Evolutionary conservation across 768 basidiomycete genomes (phyloP), one percentile per base, ranked within the genome.

Genomic region (Pseudohyphozyma bogoriensis): DNA sequence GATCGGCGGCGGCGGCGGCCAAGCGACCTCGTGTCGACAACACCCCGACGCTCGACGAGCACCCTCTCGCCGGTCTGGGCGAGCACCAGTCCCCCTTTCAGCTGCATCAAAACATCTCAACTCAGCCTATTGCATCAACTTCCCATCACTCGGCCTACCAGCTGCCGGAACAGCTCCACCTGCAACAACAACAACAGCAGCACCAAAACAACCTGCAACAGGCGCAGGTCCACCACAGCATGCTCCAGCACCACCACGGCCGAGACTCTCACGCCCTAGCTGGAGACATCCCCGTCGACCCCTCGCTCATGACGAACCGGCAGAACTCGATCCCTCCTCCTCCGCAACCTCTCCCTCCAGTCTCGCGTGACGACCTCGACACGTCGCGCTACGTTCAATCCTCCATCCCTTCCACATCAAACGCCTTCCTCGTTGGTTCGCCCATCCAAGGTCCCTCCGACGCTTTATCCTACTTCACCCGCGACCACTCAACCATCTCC

Each of bases 201-300:
- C 37, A 37, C 37, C 37, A 37, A 37, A 37, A 10, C 11, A 10
- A 37, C 37, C 37, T 37, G 11, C 45, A n/a, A 13, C 45, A 46
- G 45, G 24, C 20, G 22, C 22, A 9, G 13, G 22, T 46, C 45
- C 45, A 11, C 45, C 28, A n/a, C 45, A 22, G 10, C 4, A 12
- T 12, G 12, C 42, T n/a, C n/a, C n/a, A n/a, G 20, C 10, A 44
- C 10, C 12, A 12, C 42, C 10, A 11, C 22, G 15, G 7, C 12
- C 42, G n/a, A 12, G 42, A 44, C 12, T 12, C 45, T 5, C 45
- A 3, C 45, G 45, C 22, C 45, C 9, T 46, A n/a, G 22, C 16
- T n/a, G 24, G 22, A n/a, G 45, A 46, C 45, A 46, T 46, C 45
- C 45, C 45, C n/a, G 45, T 46, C 45, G 45, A 46, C 45, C 45